Base-by-base conservation (phyloP, 2,329 filamentous ascomycete genomes). In the Verticillium nubilum region DNA sequence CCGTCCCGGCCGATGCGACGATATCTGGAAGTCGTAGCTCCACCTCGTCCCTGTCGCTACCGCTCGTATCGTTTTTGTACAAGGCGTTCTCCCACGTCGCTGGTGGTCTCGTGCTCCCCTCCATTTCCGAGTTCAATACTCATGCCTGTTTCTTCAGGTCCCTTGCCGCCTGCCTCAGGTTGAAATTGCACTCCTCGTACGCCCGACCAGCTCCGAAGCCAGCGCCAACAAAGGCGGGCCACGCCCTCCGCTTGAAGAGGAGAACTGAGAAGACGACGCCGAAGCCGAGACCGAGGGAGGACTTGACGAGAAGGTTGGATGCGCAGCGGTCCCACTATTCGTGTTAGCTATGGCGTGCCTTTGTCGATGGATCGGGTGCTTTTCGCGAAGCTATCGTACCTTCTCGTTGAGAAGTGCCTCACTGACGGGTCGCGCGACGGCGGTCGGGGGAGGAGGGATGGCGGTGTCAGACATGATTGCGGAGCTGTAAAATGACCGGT, bases 371-470 rank as follows among this genome's bases (percentile, higher is more conserved):
- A 50, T 50, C 42, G 42, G 19, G 9, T 10, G 42, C 42, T 50
- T 19, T n/a, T 25, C 19, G 19, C 7, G 42, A 26, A 50, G 42
- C 33, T 58, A 58, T 64, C 71, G 66, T 87, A 97, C 95, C 92
- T 99, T 99, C 81, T 99, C 95, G 79, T 98, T 98, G 73, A 99
- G 86, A 71, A 99, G 87, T 72, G 94, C 91, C 83, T 99, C 95
- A 83, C 94, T 98, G 79, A 97, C 90, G 65, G 95, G 94, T 77
- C 91, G 86, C 76, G 89, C 84, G 73, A 90, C 83, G 65, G 86
- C 82, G 75, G 84, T 82, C 69, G 86, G 82, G 65, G 83, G 76
- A 70, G 84, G 77, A 73, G 81, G 79, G 79, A 75, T 68, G 65
- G 79, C 76, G 56, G 76, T 73, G 69, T 84, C 81, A 68, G 83